Percentiles rank a stretch among this genome's conserved stretches.
Evolutionary conservation across 1,284 basidiomycete genomes (phyloP).

Genomic region (Naganishia liquefaciens): DNA sequence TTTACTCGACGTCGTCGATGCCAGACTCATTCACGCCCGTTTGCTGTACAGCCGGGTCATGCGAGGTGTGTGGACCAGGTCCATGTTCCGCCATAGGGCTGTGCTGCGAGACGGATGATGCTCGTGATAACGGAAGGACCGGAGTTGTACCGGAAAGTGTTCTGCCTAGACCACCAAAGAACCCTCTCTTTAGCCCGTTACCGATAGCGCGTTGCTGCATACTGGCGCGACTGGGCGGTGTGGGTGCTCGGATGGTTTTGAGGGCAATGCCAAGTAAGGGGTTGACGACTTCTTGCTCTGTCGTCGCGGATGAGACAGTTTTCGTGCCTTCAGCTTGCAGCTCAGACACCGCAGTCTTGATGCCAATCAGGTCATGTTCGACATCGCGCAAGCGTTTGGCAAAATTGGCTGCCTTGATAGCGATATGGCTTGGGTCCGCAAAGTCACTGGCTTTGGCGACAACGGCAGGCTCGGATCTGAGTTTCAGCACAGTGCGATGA

Average conservation of each 20-base stretch:
- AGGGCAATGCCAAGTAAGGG: conserved; percentile 25
- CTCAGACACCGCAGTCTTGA: conserved; percentile 43
- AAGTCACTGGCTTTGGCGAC: conserved; percentile 64
- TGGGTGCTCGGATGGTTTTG: conserved; percentile 27
- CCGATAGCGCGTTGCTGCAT: conserved; percentile 18
- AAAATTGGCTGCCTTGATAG: conserved; percentile 58
- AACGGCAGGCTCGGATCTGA: conserved; percentile 53
- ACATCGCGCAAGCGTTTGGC: conserved; percentile 69
- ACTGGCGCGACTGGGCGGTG: conserved; percentile 14
- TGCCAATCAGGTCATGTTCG: conserved; percentile 72
- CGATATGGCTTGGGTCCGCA: conserved; percentile 59
- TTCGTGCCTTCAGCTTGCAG: conserved; percentile 12
- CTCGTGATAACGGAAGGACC: conserved; percentile 6
- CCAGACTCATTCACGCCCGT: not conserved
- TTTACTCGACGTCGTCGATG: conserved; percentile 15
- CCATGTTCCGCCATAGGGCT: conserved; percentile 12
- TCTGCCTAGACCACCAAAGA: conserved; percentile 32
- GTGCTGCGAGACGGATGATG: conserved; percentile 20
- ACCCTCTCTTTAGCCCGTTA: conserved; percentile 31
- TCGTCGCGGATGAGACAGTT: not conserved
- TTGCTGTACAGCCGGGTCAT: too few species aligned
- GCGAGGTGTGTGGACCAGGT: not conserved
- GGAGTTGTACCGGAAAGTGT: conserved; percentile 32
- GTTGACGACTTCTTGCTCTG: conserved; percentile 12
- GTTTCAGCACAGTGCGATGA: conserved; percentile 68